Conservation (phyloP, 306 rosid genomes). For the Rubus idaeus region DNA sequence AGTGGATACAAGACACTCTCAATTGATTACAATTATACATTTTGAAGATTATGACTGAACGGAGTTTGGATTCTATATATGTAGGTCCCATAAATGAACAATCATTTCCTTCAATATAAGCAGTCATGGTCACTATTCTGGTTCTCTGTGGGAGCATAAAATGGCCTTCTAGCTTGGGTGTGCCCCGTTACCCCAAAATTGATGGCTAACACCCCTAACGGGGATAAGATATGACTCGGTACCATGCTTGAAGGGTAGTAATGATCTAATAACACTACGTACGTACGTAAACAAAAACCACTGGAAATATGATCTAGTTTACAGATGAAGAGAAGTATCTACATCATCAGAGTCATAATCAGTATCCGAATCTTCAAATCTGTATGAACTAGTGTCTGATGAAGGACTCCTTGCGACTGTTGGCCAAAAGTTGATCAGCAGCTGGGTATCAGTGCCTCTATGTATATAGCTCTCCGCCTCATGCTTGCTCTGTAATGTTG, state of each 20-base stretch:
- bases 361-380: constrained; percentile 27
- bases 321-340: constrained; percentile 93
- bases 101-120: not conserved
- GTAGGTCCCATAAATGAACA: not conserved
- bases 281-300: too few species aligned
- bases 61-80: not conserved
- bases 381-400: not conserved
- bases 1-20: too few species aligned
- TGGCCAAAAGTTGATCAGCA: not conserved
- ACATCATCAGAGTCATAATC: constrained; percentile 47
- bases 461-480: not conserved
- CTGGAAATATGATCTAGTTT: constrained; percentile 8
- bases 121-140: not conserved
- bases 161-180: too few species aligned
- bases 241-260: too few species aligned
- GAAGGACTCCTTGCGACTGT: not conserved
- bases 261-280: too few species aligned
- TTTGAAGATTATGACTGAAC: too few species aligned
- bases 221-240: not conserved
- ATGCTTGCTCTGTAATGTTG: not conserved
- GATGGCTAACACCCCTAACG: not conserved
- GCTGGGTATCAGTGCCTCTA: not conserved
- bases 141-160: not conserved
- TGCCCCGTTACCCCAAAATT: too few species aligned
- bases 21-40: not conserved